These are phyloP conservation scores for Seiridium cupressi DNA, from an alignment of 2,329 filamentous ascomycete genomes.

Conservation along the genomic window DNA sequence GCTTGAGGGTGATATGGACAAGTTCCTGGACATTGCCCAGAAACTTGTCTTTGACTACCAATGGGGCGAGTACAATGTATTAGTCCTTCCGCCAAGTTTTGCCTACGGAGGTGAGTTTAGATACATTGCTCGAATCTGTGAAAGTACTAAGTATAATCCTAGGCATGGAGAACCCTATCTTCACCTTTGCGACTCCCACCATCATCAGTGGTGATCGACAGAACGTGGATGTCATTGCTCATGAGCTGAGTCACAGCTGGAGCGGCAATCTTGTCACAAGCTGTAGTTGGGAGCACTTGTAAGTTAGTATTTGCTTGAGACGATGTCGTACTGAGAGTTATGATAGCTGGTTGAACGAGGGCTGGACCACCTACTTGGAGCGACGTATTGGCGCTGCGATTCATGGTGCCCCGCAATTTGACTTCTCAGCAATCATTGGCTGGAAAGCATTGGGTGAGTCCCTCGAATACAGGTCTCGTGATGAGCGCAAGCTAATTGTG, in stretches of 20 bases:
- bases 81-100: constrained; percentile 87
- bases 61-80: constrained; percentile 94
- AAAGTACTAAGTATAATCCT: neutral
- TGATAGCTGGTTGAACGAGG: constrained; percentile 65
- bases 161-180: constrained; percentile 90
- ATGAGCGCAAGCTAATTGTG: neutral
- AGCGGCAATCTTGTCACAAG: constrained; percentile 83
- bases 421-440: constrained; percentile 94
- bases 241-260: constrained; percentile 70
- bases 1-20: constrained; percentile 86
- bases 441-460: constrained; percentile 75
- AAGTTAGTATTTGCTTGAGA: constrained; percentile 25
- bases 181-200: constrained; percentile 92
- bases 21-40: constrained; percentile 85
- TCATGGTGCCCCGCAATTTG: constrained; percentile 81
- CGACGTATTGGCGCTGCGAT: constrained; percentile 74
- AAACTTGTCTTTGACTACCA: constrained; percentile 79
- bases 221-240: constrained; percentile 95
- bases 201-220: constrained; percentile 88
- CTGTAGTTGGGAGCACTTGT: constrained; percentile 80
- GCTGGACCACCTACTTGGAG: constrained; percentile 95
- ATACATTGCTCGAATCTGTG: neutral
- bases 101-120: constrained; percentile 70
- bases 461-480: constrained; percentile 10
- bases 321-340: constrained; percentile 1